Evolutionary conservation across 768 basidiomycete genomes (phyloP).

Genomic region (Crepidotus variabilis): DNA sequence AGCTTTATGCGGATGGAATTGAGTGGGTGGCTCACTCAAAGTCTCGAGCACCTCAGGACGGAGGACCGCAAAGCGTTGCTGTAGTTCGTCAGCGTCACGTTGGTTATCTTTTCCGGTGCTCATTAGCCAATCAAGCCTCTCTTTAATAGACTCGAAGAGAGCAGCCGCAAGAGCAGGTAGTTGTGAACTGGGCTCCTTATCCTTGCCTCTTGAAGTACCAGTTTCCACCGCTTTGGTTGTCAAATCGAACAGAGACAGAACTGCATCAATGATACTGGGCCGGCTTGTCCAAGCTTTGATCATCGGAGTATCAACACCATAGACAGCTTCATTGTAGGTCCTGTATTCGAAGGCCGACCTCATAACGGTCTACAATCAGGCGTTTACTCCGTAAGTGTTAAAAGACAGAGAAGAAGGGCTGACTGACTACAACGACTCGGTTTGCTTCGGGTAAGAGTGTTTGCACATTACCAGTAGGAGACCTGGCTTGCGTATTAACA

Average conservation of each 20-base stretch:
- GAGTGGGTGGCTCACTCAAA: constrained; percentile 52
- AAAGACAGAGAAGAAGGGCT: neutral
- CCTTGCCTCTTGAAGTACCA: constrained; percentile 19
- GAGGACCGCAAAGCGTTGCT: constrained; percentile 64
- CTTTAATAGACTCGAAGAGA: constrained; percentile 63
- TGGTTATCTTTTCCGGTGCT: constrained; percentile 31
- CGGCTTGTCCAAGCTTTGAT: constrained; percentile 83
- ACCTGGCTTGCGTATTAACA: constrained; percentile 38
- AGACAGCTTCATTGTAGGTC: constrained; percentile 64
- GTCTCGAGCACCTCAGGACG: constrained; percentile 78
- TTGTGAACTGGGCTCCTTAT: constrained; percentile 44
- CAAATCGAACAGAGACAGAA: constrained; percentile 68
- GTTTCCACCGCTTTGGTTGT: constrained; percentile 49
- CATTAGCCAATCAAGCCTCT: constrained; percentile 63
- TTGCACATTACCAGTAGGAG: constrained; percentile 39
- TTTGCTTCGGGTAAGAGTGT: constrained; percentile 64
- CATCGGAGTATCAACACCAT: constrained; percentile 72
- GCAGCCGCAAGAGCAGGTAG: constrained; percentile 62
- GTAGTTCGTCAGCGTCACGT: constrained; percentile 55
- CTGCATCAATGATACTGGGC: constrained; percentile 59
- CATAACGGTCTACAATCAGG: constrained; percentile 53
- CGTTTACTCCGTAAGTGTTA: neutral
- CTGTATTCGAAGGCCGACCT: constrained; percentile 75
- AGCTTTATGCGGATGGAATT: neutral
- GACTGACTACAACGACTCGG: constrained; percentile 60